A percentile compares a stretch with the other conserved stretches of the same genome.
phyloP scores from a whole-genome alignment of 1,284 basidiomycete genomes.

The Puccinia polysora region DNA sequence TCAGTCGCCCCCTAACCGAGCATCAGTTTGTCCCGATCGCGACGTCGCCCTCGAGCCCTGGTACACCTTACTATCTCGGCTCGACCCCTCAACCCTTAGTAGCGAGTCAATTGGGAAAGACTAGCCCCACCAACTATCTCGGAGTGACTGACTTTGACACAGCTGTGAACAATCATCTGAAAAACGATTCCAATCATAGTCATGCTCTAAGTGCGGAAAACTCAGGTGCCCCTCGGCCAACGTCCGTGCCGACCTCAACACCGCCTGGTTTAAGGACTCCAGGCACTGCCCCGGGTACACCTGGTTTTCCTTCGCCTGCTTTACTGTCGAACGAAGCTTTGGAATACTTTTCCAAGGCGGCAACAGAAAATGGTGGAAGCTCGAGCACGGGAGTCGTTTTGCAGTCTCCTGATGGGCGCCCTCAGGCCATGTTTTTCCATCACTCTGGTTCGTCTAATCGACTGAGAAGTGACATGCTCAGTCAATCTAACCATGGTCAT shows the following conservation, averaged over 20 bases:
- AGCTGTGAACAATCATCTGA: slow-evolving; percentile 29
- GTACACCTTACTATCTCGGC: slow-evolving; percentile 48
- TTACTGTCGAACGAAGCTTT: slow-evolving; percentile 37
- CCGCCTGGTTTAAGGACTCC: slow-evolving; percentile 37
- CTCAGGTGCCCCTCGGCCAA: background rate
- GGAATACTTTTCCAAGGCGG: slow-evolving; percentile 43
- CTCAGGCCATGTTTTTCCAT: slow-evolving; percentile 43
- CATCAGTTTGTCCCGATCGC: slow-evolving; percentile 87
- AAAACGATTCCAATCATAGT: slow-evolving; percentile 6
- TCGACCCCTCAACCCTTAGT: slow-evolving; percentile 5
- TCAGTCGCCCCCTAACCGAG: slow-evolving; percentile 76
- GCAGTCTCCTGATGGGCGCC: slow-evolving; percentile 35
- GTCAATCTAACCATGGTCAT: slow-evolving; percentile 1
- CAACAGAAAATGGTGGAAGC: slow-evolving; percentile 34
- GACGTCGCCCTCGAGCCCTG: slow-evolving; percentile 64
- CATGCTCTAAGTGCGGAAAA: slow-evolving; percentile 2
- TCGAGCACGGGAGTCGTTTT: slow-evolving; percentile 34
- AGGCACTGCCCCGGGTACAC: slow-evolving; percentile 40
- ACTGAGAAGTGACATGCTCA: background rate
- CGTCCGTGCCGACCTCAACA: slow-evolving; percentile 23
- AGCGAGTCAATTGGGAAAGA: slow-evolving; percentile 16
- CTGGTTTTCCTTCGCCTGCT: slow-evolving; percentile 32
- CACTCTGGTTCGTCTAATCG: slow-evolving; percentile 33
- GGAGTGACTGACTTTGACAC: slow-evolving; percentile 29
- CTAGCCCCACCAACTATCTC: slow-evolving; percentile 12